Percentiles rank a stretch among this genome's conserved stretches.
Evolutionary conservation across 371 early-diverging fungal genomes (phyloP).

Genomic region (Mucor circinelloides): DNA sequence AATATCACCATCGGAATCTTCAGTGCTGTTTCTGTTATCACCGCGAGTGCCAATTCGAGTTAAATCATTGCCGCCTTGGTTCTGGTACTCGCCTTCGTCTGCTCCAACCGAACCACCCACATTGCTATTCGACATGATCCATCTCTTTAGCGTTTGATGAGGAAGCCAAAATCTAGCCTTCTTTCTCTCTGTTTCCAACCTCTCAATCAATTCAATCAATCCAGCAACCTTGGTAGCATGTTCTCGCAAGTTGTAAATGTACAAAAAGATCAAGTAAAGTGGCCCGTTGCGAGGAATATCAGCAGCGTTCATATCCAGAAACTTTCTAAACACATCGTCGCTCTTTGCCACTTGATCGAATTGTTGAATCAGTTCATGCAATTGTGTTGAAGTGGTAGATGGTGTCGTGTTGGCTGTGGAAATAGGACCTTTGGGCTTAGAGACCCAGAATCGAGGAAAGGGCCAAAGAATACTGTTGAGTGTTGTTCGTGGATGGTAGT

Average conservation of each 20-base stretch:
- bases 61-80: conserved; percentile 5
- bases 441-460: conserved; percentile 34
- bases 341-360: conserved; percentile 10
- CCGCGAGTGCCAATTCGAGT: conserved; percentile 15
- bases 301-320: conserved; percentile 9
- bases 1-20: not conserved
- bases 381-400: not conserved
- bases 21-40: not conserved
- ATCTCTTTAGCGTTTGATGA: conserved; percentile 28
- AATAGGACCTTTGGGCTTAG: not conserved
- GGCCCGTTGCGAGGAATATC: conserved; percentile 27
- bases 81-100: conserved; percentile 13
- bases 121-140: conserved; percentile 17
- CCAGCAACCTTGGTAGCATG: conserved; percentile 16
- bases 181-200: conserved; percentile 15
- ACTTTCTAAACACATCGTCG: conserved; percentile 10
- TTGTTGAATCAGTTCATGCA: not conserved
- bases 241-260: conserved; percentile 26
- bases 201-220: conserved; percentile 22
- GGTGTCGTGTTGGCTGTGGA: not conserved
- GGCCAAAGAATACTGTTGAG: conserved; percentile 43
- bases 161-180: conserved; percentile 28
- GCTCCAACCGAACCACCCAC: conserved; percentile 22
- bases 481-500: conserved; percentile 21
- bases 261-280: conserved; percentile 27